These are phyloP conservation scores for Anastatica hierochuntica DNA, from an alignment of 345 rosid species.

Conservation along the genomic window DNA sequence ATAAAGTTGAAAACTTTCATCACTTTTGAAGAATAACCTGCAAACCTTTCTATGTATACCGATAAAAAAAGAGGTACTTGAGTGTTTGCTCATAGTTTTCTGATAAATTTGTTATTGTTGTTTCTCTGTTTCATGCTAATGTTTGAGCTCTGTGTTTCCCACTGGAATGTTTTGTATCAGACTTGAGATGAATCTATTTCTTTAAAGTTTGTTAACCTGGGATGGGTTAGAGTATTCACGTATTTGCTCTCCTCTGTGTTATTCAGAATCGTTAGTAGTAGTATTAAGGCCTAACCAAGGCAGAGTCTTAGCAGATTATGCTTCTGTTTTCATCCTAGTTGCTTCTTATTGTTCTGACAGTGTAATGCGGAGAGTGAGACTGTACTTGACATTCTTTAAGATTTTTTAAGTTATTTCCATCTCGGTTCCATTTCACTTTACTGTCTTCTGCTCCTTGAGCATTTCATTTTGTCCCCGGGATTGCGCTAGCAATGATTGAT, in stretches of 20 bases:
- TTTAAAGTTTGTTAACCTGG: background rate
- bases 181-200: background rate
- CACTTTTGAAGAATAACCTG: background rate
- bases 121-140: background rate
- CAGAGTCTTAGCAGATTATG: no score
- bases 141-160: no score
- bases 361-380: background rate
- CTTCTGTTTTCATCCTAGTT: no score
- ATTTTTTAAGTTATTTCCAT: no score
- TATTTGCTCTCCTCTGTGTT: background rate
- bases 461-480: background rate
- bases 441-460: background rate
- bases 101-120: background rate
- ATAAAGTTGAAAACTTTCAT: slow-evolving; percentile 10
- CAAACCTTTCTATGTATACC: background rate
- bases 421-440: background rate
- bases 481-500: background rate
- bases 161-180: background rate
- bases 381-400: no score
- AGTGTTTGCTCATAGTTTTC: background rate
- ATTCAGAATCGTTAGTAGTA: background rate
- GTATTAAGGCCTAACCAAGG: no score
- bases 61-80: background rate
- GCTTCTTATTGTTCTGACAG: background rate
- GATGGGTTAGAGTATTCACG: no score